Conservation (phyloP, 2,329 filamentous ascomycete genomes). For the Penicillium capsulatum region DNA sequence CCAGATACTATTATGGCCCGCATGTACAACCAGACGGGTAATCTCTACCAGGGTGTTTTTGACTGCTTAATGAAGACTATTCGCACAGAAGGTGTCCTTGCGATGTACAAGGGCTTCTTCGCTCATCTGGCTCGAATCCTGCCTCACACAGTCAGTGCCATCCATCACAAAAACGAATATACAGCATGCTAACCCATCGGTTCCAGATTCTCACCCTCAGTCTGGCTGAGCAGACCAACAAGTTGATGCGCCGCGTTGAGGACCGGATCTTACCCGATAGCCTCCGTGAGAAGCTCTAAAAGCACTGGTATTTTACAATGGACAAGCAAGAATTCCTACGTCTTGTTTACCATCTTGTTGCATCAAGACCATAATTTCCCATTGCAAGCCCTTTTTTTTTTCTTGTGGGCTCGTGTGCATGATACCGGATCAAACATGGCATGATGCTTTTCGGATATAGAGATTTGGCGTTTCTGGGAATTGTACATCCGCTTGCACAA, state of each 20-base stretch:
- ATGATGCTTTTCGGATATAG: constrained; percentile 4
- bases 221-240: constrained; percentile 95
- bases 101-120: constrained; percentile 96
- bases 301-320: neutral
- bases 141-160: constrained; percentile 68
- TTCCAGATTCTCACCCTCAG: constrained; percentile 76
- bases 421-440: no score
- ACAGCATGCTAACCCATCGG: constrained; percentile 18
- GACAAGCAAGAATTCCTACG: no score
- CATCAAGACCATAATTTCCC: neutral
- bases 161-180: neutral
- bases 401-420: no score
- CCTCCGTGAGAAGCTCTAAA: constrained; percentile 46
- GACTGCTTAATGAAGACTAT: constrained; percentile 91
- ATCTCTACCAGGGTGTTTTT: constrained; percentile 88
- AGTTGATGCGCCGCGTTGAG: constrained; percentile 78
- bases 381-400: no score
- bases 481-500: neutral
- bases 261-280: constrained; percentile 50
- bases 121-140: constrained; percentile 91
- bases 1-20: constrained; percentile 95
- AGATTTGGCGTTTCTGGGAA: constrained; percentile 3
- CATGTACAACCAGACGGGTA: constrained; percentile 97
- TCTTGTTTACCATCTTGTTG: neutral
- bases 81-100: constrained; percentile 81